Conservation (phyloP, 306 rosid genomes). For the Malus sieversii region DNA sequence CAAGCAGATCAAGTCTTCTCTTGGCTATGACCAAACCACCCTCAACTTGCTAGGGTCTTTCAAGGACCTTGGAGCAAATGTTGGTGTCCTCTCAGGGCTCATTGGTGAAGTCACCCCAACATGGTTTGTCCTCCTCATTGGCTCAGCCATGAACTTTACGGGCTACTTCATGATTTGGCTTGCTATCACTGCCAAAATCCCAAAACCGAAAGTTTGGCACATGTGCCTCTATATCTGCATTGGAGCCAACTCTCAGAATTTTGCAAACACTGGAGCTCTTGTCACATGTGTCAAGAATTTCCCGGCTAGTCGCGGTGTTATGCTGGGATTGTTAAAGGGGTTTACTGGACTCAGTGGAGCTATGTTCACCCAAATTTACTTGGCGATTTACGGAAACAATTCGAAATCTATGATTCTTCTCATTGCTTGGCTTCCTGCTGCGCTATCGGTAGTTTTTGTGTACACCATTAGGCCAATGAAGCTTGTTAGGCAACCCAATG, state of each 20-base stretch:
- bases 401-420: conserved; percentile 37
- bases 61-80: conserved; percentile 44
- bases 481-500: conserved; percentile 17
- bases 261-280: conserved; percentile 45
- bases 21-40: conserved; percentile 39
- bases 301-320: conserved; percentile 46
- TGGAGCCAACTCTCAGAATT: conserved; percentile 46
- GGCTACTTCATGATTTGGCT: conserved; percentile 51
- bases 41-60: conserved; percentile 34
- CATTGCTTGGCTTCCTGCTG: conserved; percentile 47
- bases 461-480: conserved; percentile 28
- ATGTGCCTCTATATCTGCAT: conserved; percentile 43
- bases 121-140: conserved; percentile 42
- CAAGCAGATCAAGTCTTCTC: conserved; percentile 28
- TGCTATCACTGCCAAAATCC: conserved; percentile 29
- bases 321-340: conserved; percentile 46
- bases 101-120: conserved; percentile 41
- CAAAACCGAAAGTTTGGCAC: conserved; percentile 39
- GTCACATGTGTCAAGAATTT: conserved; percentile 40
- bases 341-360: conserved; percentile 50
- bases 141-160: conserved; percentile 33
- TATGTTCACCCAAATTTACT: conserved; percentile 33
- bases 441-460: conserved; percentile 26
- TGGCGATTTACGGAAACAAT: conserved; percentile 40
- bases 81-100: conserved; percentile 36